Evolutionary conservation across 176 grass and related monocot genomes (phyloP).

Genomic region (Phoenix dactylifera): DNA sequence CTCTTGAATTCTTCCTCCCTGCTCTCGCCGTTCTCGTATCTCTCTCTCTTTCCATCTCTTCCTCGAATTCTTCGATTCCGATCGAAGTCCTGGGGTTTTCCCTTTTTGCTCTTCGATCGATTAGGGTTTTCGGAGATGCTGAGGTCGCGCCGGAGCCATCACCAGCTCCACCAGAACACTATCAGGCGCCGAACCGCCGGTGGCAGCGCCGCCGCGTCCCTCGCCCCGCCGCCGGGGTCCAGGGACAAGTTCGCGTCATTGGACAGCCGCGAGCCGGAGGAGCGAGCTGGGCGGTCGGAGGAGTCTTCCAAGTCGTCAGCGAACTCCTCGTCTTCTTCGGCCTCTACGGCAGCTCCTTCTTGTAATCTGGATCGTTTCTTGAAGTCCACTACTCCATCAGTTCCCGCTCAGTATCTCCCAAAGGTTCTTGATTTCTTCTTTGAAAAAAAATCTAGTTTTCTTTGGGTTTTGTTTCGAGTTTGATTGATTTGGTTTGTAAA

Average conservation of each 20-base stretch:
- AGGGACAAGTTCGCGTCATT: no score
- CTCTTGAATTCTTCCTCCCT: no score
- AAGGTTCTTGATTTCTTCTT: conserved; percentile 30
- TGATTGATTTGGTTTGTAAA: background rate
- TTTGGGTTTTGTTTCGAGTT: background rate
- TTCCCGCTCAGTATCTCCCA: conserved; percentile 25
- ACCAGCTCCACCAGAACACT: background rate
- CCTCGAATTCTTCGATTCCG: no score
- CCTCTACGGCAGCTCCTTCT: background rate
- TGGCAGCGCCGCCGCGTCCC: background rate
- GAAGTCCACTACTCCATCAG: conserved; percentile 39
- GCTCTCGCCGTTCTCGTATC: no score
- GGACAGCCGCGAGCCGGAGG: no score
- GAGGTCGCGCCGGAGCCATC: conserved; percentile 20
- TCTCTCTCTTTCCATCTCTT: no score
- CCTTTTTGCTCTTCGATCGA: no score
- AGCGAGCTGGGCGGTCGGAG: no score
- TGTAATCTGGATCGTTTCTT: conserved; percentile 68
- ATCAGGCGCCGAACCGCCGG: background rate
- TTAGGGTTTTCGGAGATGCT: no score
- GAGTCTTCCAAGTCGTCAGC: background rate
- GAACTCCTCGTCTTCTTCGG: conserved; percentile 2
- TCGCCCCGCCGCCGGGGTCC: no score
- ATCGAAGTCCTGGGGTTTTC: no score
- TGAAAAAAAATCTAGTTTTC: background rate